Percentiles rank a stretch among this genome's conserved stretches.
phyloP scores from a whole-genome alignment of 179 eudicot genomes.

The Silene coronaria region DNA sequence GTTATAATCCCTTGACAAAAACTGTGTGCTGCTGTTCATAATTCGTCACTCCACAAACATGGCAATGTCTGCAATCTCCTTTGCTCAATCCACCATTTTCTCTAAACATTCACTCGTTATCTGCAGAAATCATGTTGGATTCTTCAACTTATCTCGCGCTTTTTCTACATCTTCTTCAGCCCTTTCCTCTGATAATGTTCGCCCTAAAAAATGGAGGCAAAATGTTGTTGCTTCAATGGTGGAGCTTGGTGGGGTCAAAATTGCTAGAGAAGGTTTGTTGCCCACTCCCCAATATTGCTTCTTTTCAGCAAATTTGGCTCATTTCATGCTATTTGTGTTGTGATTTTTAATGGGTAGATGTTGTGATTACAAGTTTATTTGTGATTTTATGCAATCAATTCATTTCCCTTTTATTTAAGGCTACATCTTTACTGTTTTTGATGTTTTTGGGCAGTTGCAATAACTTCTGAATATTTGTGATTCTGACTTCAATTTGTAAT shows the following conservation, averaged over 20 bases:
- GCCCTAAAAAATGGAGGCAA: slow-evolving; percentile 31
- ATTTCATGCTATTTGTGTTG: not conserved
- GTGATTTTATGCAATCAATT: not conserved
- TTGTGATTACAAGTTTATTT: not conserved
- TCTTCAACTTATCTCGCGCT: slow-evolving; percentile 26
- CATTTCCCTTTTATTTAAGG: not conserved
- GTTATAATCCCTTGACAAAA: not conserved
- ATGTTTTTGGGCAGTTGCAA: not conserved
- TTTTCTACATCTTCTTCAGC: slow-evolving; percentile 29
- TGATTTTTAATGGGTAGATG: slow-evolving; percentile 3
- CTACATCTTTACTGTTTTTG: not conserved
- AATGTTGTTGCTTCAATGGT: slow-evolving; percentile 40
- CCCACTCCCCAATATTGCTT: slow-evolving; percentile 6
- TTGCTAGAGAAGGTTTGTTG: slow-evolving; percentile 49
- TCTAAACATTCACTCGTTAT: slow-evolving; percentile 32
- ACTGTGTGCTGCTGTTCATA: not conserved
- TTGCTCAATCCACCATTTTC: slow-evolving; percentile 33
- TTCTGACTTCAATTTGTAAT: not conserved
- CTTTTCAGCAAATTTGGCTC: not conserved
- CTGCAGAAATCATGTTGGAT: slow-evolving; percentile 17
- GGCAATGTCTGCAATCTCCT: slow-evolving; percentile 22
- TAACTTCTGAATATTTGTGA: not conserved
- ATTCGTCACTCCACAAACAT: not conserved
- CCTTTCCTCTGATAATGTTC: slow-evolving; percentile 13
- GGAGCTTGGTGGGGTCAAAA: slow-evolving; percentile 55